These are phyloP conservation scores for Pleurotus pulmonarius DNA, from an alignment of 768 basidiomycete genomes.

Conservation along the genomic window DNA sequence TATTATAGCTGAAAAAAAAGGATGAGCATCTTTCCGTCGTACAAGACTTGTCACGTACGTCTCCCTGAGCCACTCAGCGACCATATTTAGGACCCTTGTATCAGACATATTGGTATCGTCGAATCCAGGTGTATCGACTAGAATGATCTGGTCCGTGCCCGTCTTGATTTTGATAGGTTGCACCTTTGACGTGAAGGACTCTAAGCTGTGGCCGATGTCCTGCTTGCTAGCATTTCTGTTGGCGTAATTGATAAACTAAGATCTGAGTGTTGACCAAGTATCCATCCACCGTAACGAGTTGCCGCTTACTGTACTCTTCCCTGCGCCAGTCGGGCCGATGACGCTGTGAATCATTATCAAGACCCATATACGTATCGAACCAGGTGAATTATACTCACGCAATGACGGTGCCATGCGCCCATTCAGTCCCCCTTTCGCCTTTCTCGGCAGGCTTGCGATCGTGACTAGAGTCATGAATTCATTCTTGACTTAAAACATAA, in stretches of 20 bases:
- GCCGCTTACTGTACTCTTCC: conserved; percentile 7
- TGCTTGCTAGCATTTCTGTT: not conserved
- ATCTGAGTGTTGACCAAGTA: not conserved
- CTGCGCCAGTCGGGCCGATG: conserved; percentile 9
- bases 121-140: conserved; percentile 21
- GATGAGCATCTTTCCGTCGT: no score
- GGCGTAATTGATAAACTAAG: conserved; percentile 11
- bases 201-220: conserved; percentile 3
- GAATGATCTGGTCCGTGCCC: conserved; percentile 3
- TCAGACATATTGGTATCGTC: conserved; percentile 14
- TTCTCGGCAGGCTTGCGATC: not conserved
- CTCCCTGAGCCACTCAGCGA: conserved; percentile 13
- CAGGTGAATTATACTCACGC: not conserved
- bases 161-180: not conserved
- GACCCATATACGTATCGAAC: no score
- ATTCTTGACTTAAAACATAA: no score
- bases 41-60: conserved; percentile 8
- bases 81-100: conserved; percentile 11
- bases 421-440: not conserved
- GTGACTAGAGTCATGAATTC: no score
- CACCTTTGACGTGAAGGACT: conserved; percentile 8
- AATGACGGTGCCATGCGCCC: conserved; percentile 4
- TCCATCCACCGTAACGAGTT: not conserved
- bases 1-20: conserved; percentile 17
- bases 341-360: not conserved